Base-by-base conservation (phyloP, 331 rosid species). In the Prunus yedoensis region DNA sequence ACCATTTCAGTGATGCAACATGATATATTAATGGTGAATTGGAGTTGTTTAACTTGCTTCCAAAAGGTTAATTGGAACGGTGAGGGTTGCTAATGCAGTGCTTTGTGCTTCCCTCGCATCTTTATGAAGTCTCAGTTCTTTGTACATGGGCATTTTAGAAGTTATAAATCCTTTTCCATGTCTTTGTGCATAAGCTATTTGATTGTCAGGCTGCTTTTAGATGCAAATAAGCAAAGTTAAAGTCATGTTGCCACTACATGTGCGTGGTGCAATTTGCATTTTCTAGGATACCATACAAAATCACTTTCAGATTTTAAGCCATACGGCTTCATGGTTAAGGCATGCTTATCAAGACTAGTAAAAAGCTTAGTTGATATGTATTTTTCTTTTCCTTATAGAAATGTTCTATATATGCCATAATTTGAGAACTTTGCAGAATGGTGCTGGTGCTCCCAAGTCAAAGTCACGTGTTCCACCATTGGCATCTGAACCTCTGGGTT, bases 391-490 rank as follows among this genome's bases (percentile, higher is more conserved):
- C 2, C 32, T 38, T 2, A 28, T 49, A 20, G 13, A 4, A 68
- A 62, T 41, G 46, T 13, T 12, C 59, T 60, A 18, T 49, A 51
- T 74, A 30, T 77, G 73, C 18, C 71, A 5, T 75, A 69, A 30
- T 56, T 43, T 43, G 63, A 30, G n/a, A 45, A 16, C 43, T 65
- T 14, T 78, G 80, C 85, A 92, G 99, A 95, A 95, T 66, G 92
- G 96, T 8, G 52, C 79, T 41, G 68, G 81, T 69, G 89, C 87
- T 56, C 87, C 91, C 53, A 90, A 87, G 71, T 88, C 98, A 62
- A 94, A 92, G 83, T 66, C 89, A 4, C 97, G 97, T 7, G 81
- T 81, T 82, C 92, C 97, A 45, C 85, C 94, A 11, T 41, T 79
- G 46, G 77, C 84, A 61, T 90, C 99, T 74, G 93, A 80, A 45